These are phyloP conservation scores for Paraurostyla sp. DNA, from an alignment of 73 alveolate genomes.

Conservation along the genomic window DNA sequence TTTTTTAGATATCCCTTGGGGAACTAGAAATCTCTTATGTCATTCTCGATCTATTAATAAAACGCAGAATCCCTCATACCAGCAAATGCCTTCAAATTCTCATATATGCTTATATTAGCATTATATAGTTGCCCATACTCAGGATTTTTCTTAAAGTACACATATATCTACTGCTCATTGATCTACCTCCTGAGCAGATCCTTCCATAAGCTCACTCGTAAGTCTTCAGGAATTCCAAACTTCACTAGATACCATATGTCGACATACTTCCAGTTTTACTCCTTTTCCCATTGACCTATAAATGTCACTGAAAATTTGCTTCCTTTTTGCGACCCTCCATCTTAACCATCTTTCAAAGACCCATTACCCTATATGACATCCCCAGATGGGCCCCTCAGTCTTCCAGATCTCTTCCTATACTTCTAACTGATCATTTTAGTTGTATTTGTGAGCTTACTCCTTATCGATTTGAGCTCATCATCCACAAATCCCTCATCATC, in stretches of 20 bases:
- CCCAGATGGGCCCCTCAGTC: too few relatives aligned
- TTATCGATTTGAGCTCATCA: constrained; percentile 42
- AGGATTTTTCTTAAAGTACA: not conserved
- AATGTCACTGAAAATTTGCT: constrained; percentile 31
- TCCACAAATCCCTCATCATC: constrained; percentile 55
- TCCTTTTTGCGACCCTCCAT: constrained; percentile 1
- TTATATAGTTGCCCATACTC: not conserved
- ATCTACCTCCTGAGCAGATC: constrained; percentile 41
- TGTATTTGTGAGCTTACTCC: constrained; percentile 42
- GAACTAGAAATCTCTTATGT: constrained; percentile 5
- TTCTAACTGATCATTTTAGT: constrained; percentile 50
- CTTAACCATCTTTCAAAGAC: not conserved
- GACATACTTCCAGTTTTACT: constrained; percentile 36
- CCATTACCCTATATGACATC: not conserved
- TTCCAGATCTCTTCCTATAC: constrained; percentile 46
- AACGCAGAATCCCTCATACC: constrained; percentile 18
- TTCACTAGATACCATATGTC: constrained; percentile 49
- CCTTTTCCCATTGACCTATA: constrained; percentile 58
- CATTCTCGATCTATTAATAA: constrained; percentile 21
- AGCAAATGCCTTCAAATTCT: not conserved
- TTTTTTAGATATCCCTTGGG: constrained; percentile 28
- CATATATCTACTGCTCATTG: constrained; percentile 22
- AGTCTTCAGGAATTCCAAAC: constrained; percentile 48
- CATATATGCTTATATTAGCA: constrained; percentile 36
- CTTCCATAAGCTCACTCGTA: constrained; percentile 50